phyloP scores from a whole-genome alignment of 371 early-diverging fungal genomes.

The Coemansia sp. region DNA sequence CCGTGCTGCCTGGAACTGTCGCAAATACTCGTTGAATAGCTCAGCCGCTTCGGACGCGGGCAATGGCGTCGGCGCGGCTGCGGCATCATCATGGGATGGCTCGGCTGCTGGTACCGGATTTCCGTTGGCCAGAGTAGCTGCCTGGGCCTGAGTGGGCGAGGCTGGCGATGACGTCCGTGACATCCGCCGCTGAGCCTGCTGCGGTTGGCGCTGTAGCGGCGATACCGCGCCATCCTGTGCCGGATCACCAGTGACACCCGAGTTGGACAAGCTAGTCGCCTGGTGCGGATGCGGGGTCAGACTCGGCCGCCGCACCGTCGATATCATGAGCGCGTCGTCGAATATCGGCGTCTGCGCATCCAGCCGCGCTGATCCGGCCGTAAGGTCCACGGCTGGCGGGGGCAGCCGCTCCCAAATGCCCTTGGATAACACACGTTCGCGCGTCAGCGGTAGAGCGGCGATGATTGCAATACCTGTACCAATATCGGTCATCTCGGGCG shows the following conservation, averaged over 20 bases:
- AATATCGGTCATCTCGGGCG: slow-evolving; percentile 41
- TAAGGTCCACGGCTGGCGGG: background rate
- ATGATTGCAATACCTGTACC: slow-evolving; percentile 44
- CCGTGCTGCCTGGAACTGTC: slow-evolving; percentile 43
- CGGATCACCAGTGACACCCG: background rate
- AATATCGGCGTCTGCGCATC: background rate
- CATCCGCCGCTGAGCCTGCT: background rate
- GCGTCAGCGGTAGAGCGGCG: slow-evolving; percentile 36
- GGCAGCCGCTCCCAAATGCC: slow-evolving; percentile 22
- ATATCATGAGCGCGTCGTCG: slow-evolving; percentile 25
- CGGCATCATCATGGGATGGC: background rate
- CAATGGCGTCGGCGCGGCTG: slow-evolving; percentile 2
- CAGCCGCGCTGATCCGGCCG: background rate
- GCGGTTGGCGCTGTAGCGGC: background rate
- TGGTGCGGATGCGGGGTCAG: slow-evolving; percentile 14
- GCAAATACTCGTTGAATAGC: slow-evolving; percentile 43
- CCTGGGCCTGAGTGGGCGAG: background rate
- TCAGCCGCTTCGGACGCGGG: slow-evolving; percentile 24
- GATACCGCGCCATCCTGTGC: background rate
- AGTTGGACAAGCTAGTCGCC: slow-evolving; percentile 1
- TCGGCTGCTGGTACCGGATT: background rate
- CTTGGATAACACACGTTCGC: slow-evolving; percentile 29
- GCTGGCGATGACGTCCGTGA: background rate
- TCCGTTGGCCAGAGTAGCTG: background rate
- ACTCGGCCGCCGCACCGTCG: slow-evolving; percentile 12